phyloP scores from a whole-genome alignment of 441 rosid species.

The Hypseocharis bilobata region DNA sequence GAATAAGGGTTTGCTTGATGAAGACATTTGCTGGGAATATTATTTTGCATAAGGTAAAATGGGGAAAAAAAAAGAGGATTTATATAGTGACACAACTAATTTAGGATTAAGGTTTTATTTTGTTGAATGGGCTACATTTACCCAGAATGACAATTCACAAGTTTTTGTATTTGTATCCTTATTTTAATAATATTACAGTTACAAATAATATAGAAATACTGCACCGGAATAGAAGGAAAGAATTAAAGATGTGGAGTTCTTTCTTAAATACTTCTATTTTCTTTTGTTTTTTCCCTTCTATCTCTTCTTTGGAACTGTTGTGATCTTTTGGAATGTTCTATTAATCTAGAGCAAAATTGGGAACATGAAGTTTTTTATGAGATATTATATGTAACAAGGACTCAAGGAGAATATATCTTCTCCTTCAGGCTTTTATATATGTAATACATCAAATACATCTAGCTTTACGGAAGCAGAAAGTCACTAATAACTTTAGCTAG shows the following conservation, averaged over 20 bases:
- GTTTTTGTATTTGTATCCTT: neutral
- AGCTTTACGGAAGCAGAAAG: neutral
- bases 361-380: neutral
- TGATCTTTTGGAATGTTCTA: neutral
- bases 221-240: neutral
- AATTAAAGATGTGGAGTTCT: neutral
- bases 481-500: constrained; percentile 4
- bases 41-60: neutral
- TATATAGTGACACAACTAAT: neutral
- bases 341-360: neutral
- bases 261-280: neutral
- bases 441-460: neutral
- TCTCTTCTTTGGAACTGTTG: neutral
- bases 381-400: too few species aligned
- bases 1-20: neutral
- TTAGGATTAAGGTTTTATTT: neutral
- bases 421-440: neutral
- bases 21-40: neutral
- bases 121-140: neutral
- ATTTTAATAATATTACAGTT: too few species aligned
- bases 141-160: neutral
- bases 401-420: neutral
- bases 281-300: neutral
- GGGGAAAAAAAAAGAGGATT: neutral
- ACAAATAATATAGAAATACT: neutral